Evolutionary conservation across 768 basidiomycete genomes (phyloP), one percentile per base, ranked within the genome.

Genomic region (Lactifluus subvellereus): DNA sequence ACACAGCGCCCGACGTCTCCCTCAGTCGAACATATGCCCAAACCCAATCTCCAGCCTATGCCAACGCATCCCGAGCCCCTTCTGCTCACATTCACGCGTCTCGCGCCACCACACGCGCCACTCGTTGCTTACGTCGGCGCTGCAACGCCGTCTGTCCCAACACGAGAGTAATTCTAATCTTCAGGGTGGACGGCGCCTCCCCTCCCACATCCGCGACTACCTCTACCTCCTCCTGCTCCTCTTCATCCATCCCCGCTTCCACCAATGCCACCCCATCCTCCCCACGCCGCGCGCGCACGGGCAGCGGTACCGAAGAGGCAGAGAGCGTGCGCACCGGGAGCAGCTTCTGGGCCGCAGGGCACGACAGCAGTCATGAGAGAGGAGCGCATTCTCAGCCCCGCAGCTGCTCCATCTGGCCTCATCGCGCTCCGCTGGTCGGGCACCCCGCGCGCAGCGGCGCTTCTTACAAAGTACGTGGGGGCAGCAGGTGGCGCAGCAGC

Each of bases 161-260:
- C 91, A 0, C 82, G 82, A 66, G 91, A 94, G 68, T 94, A 93
- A 72, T 89, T 91, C 71, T 91, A 94, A 66, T 86, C 85, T 67
- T 90, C 89, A 0, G 85, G 87, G 1, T 93, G 91, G 89, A 82
- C 87, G 3, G 85, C 84, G 61, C 80, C 83, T 2, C 22, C 22
- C 22, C 27, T 27, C 38, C 74, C 69, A 37, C 74, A 71, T 53
- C 54, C 66, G 37, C 42, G 32, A 18, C 54, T 6, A 61, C 75
- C 1, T 69, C 73, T 37, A 56, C 54, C 45, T 59, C 70, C 53
- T 20, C 61, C 48, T 27, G 27, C 27, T 63, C 69, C 56, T 66
- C 66, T 18, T 70, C 71, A 54, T 59, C 58, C 49, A 33, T 67
- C 6, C 33, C 54, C 57, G 13, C 42, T 16, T 20, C 57, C 50